Evolutionary conservation across 129 eudicot genomes (phyloP).

Genomic region (Erigeron canadensis): DNA sequence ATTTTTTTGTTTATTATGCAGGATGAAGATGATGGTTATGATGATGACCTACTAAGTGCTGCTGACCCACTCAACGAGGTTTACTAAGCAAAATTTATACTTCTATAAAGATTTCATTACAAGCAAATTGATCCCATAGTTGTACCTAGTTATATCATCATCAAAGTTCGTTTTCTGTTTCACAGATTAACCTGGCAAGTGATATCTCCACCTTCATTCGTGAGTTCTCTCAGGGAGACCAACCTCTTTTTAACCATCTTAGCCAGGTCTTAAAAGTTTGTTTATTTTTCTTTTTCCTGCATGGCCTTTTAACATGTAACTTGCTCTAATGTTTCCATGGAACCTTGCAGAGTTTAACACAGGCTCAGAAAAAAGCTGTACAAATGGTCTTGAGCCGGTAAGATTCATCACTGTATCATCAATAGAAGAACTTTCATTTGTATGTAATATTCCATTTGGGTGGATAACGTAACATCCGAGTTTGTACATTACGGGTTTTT

Average conservation of each 20-base stretch:
- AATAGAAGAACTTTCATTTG: constrained; percentile 20
- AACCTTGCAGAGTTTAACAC: constrained; percentile 64
- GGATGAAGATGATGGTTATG: constrained; percentile 74
- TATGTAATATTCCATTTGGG: constrained; percentile 9
- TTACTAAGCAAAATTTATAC: constrained; percentile 9
- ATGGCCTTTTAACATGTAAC: not conserved
- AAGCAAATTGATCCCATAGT: not conserved
- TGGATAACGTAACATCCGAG: constrained; percentile 23
- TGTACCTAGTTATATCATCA: not conserved
- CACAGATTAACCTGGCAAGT: constrained; percentile 72
- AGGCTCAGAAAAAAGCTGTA: constrained; percentile 55
- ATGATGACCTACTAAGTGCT: constrained; percentile 71
- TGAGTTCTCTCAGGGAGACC: constrained; percentile 68
- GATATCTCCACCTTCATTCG: constrained; percentile 58
- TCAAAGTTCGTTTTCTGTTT: constrained; percentile 6
- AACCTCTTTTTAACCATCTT: constrained; percentile 65
- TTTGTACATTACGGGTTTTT: constrained; percentile 41
- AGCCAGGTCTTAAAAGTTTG: constrained; percentile 56
- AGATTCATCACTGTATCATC: constrained; percentile 25
- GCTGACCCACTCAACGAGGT: constrained; percentile 96
- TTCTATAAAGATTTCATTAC: not conserved
- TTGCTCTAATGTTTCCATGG: not conserved
- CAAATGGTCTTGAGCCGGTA: constrained; percentile 51
- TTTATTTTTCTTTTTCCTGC: not conserved
- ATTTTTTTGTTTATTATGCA: constrained; percentile 20